phyloP scores from a whole-genome alignment of 768 basidiomycete genomes.

The Auricularia auricula-judae region DNA sequence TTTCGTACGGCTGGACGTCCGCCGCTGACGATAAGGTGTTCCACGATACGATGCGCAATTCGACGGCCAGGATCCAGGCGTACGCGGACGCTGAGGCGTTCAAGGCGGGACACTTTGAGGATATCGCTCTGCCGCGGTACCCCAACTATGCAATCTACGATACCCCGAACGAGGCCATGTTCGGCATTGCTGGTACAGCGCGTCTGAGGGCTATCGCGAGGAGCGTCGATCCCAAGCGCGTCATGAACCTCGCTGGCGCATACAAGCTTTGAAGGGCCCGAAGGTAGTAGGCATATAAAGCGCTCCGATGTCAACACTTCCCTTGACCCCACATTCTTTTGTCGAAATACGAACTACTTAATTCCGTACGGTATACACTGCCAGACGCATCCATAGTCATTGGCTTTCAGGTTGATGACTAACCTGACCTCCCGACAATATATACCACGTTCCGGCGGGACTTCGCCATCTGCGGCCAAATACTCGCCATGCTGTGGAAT shows the following conservation, averaged over 20 bases:
- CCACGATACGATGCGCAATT: constrained; percentile 19
- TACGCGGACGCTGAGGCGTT: constrained; percentile 26
- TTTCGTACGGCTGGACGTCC: constrained; percentile 33
- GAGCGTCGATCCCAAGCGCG: constrained; percentile 40
- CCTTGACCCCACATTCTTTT: no score
- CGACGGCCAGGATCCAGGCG: background rate
- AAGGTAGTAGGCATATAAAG: no score
- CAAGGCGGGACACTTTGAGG: constrained; percentile 3
- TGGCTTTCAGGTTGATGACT: no score
- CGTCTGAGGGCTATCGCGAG: constrained; percentile 29
- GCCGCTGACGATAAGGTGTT: constrained; percentile 30
- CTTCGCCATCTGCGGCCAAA: no score
- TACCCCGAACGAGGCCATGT: constrained; percentile 40
- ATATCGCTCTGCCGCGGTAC: constrained; percentile 29
- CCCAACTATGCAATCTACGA: constrained; percentile 48
- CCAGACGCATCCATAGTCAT: no score
- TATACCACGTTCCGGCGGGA: no score
- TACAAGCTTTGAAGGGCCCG: constrained; percentile 15
- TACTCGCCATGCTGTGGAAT: no score
- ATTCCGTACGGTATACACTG: no score
- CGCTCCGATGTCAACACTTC: no score
- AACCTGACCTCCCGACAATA: no score
- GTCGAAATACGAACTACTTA: no score
- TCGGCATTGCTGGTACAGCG: constrained; percentile 33
- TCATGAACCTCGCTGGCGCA: constrained; percentile 58